Base-by-base conservation (phyloP, 768 basidiomycete genomes). In the Tremella yokohamensis region DNA sequence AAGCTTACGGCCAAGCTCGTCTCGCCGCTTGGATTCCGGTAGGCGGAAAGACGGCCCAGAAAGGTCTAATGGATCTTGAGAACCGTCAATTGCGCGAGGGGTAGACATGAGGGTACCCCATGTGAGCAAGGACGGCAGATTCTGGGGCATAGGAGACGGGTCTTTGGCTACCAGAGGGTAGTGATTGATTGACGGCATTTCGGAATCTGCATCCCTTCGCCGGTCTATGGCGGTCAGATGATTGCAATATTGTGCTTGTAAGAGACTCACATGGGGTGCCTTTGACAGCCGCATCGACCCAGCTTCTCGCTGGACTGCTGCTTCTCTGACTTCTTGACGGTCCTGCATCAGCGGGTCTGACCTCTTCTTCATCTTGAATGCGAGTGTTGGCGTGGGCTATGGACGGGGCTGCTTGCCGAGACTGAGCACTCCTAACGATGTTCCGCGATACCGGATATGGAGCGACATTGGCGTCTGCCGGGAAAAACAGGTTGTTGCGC, bases 101-200 rank as follows among this genome's bases (percentile, higher is more conserved):
- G 96, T 98, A 15, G 89, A 87, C 63, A 86, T 84, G 20, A 98
- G 81, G 12, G 90, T 92, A 1, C 96, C 96, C 91, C 90, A 93
- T 12, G 96, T 99, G 87, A 98, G 91, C 15, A 99, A 83, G 65
- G 97, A 87, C 69, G 91, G 90, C 52, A 98, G 82, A 0, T 89
- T 88, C 3, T 81, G 79, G 1, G 91, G 84, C 7, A 87, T 88
- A 1, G 92, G 92, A 0, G 92, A 90, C 2, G 96, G 94, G 9
- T 94, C 77, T 55, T 84, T 84, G 13, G 90, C 86, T 19, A 99
- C 86, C 18, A 96, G 84, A 2, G 86, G 81, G 73, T 89, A 90
- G 12, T 80, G 81, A 59, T 71, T 79, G 44, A 80, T 73, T 39
- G 61, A 64, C 2, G 80, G 80, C 54, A 74, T 47, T 11, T 45